Percentiles rank a stretch among this genome's conserved stretches.
These are phyloP conservation scores for Candida chilensis DNA, from an alignment of 805 yeast species.

Conservation along the genomic window DNA sequence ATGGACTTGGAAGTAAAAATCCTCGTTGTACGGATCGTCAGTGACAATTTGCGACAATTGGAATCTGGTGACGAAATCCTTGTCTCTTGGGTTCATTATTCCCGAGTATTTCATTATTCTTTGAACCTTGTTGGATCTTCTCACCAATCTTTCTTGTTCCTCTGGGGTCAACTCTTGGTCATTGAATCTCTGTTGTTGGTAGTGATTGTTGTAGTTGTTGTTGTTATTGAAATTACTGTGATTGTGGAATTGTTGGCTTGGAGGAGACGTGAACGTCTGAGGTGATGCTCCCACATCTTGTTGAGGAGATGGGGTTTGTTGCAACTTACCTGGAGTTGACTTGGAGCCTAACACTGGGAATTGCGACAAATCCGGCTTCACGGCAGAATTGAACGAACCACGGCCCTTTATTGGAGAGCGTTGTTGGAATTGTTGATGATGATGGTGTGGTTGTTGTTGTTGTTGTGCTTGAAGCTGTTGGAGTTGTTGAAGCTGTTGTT, in stretches of 20 bases:
- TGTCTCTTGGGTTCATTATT: slow-evolving; percentile 94
- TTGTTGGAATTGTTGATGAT: slow-evolving; percentile 8
- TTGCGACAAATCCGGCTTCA: slow-evolving; percentile 19
- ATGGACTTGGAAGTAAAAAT: slow-evolving; percentile 90
- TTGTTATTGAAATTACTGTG: slow-evolving; percentile 6
- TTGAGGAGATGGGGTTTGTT: slow-evolving; percentile 4
- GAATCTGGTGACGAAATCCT: slow-evolving; percentile 88
- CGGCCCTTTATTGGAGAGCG: too few relatives aligned
- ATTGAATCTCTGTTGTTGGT: slow-evolving; percentile 12
- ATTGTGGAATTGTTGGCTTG: slow-evolving; percentile 11
- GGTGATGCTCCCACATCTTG: slow-evolving; percentile 3
- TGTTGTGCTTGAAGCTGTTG: slow-evolving; percentile 4
- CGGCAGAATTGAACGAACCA: slow-evolving; percentile 2
- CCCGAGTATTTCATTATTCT: slow-evolving; percentile 79
- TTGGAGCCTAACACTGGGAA: slow-evolving; percentile 34
- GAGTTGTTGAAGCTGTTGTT: slow-evolving; percentile 2
- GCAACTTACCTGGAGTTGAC: slow-evolving; percentile 8
- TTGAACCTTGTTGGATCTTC: slow-evolving; percentile 67
- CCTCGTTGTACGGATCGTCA: slow-evolving; percentile 95
- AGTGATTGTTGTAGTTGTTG: slow-evolving; percentile 10
- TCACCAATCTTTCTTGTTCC: slow-evolving; percentile 57
- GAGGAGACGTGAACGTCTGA: slow-evolving; percentile 5
- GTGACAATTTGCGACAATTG: slow-evolving; percentile 94
- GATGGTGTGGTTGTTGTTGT: slow-evolving; percentile 8
- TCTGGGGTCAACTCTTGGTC: slow-evolving; percentile 50